Evolutionary conservation across 108 stramenopile species (phyloP), one percentile per base, ranked within the genome.

Genomic region (Stephanodiscus minutulus): DNA sequence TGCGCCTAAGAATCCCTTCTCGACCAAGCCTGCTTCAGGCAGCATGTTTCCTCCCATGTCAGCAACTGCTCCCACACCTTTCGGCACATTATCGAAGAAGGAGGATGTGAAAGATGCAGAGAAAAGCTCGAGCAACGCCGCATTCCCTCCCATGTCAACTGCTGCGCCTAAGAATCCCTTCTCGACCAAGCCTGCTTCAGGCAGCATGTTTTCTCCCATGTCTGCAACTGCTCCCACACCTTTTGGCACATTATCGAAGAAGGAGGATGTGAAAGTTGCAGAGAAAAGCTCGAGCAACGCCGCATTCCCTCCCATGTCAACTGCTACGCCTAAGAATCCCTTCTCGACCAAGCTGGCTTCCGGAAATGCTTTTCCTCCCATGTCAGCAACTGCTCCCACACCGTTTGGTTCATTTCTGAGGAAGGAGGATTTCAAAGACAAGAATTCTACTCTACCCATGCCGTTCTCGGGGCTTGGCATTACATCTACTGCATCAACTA

Each of bases 301-400:
- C 55, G 72, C 56, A 6, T 87, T 76, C 53, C 87, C 87, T 8
- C 87, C 87, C 41, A 83, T 89, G 82, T 73, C 82, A 2, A 37
- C 70, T 31, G 82, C 73, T 22, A 84, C 84, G 25, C 81, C 74
- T 0, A 68, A 67, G 28, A 64, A 55, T 36, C 53, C 68, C 0
- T 46, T 53, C 2, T 33, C 57, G 36, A 24, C 63, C n/a, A 47
- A 41, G 35, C 28, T 54, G 0, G 33, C 71, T 2, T 15, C 63
- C 21, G 48, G 31, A 12, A 25, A 31, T 41, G 84, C 64, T 11
- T 83, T 85, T 60, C 84, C 87, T 60, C 87, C 86, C 18, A 87
- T 85, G 84, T 82, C 88, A 47, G 56, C 64, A 24, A 74, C 72
- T 58, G 83, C 88, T 22, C 87, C 88, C 28, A 86, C 73, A 27